Evolutionary conservation across 2,329 filamentous ascomycete genomes (phyloP).

Genomic region (Pestalotiopsis sp.): DNA sequence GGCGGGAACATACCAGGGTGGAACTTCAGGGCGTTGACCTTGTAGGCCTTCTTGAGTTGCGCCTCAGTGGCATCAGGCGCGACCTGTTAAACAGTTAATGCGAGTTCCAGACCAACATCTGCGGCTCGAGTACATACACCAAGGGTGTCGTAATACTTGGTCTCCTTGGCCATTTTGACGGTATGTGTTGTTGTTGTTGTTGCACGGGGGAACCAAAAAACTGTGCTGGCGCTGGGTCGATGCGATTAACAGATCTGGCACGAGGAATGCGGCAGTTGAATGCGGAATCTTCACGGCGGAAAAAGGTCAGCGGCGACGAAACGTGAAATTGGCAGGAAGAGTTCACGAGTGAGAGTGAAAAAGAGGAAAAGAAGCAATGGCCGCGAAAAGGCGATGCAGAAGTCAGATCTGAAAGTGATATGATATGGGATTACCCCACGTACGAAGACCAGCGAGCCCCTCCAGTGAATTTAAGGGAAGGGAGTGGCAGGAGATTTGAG

Average conservation of each 20-base stretch:
- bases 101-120: not conserved
- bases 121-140: slow-evolving; percentile 56
- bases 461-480: not conserved
- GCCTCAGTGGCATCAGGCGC: slow-evolving; percentile 76
- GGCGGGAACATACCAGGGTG: slow-evolving; percentile 71
- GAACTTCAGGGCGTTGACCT: slow-evolving; percentile 77
- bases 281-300: not conserved
- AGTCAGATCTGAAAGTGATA: not conserved
- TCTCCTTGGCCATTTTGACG: slow-evolving; percentile 73
- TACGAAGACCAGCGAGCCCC: not conserved
- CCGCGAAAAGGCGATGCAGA: not conserved
- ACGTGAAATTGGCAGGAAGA: not conserved
- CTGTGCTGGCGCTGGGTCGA: not conserved
- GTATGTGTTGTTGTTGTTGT: not conserved
- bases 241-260: not conserved
- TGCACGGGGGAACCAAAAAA: not conserved
- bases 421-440: not conserved
- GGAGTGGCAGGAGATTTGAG: not conserved
- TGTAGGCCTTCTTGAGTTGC: slow-evolving; percentile 90
- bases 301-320: not conserved
- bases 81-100: slow-evolving; percentile 54
- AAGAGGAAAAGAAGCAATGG: not conserved
- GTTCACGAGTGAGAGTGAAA: not conserved
- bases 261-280: not conserved
- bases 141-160: slow-evolving; percentile 75